A percentile compares a stretch with the other conserved stretches of the same genome.
These are phyloP conservation scores for Exobasidium cylindrosporum DNA, from an alignment of 1,284 basidiomycete species.

Conservation along the genomic window DNA sequence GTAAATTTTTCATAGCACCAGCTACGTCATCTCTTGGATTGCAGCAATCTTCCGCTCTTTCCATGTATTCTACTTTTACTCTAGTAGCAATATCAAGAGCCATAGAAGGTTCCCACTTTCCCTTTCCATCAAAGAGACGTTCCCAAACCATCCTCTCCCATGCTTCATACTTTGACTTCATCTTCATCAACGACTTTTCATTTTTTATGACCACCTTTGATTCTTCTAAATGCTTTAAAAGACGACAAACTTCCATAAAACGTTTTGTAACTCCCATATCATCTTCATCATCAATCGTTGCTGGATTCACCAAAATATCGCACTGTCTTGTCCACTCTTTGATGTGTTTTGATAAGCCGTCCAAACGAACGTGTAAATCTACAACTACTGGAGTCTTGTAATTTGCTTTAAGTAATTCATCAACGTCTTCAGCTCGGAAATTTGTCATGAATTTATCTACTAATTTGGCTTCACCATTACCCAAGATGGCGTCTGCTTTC, in stretches of 20 bases:
- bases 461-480: background rate
- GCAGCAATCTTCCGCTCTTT: constrained; percentile 1
- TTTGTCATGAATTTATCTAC: background rate
- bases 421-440: constrained; percentile 15
- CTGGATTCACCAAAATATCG: background rate
- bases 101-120: constrained; percentile 12
- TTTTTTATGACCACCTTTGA: background rate
- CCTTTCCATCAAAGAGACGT: background rate
- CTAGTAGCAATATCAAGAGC: background rate
- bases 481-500: constrained; percentile 2
- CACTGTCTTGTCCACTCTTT: constrained; percentile 19
- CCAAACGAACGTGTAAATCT: constrained; percentile 25
- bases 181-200: background rate
- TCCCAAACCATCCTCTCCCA: background rate
- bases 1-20: background rate
- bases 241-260: background rate
- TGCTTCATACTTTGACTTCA: background rate
- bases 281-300: background rate
- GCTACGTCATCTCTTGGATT: background rate
- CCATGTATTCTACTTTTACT: background rate
- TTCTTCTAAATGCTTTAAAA: background rate
- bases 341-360: constrained; percentile 24
- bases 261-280: background rate
- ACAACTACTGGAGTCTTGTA: constrained; percentile 29
- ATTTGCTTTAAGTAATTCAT: constrained; percentile 28